These are phyloP conservation scores for Cladophialophora chaetospira DNA, from an alignment of 2,329 filamentous ascomycete species.

Conservation along the genomic window DNA sequence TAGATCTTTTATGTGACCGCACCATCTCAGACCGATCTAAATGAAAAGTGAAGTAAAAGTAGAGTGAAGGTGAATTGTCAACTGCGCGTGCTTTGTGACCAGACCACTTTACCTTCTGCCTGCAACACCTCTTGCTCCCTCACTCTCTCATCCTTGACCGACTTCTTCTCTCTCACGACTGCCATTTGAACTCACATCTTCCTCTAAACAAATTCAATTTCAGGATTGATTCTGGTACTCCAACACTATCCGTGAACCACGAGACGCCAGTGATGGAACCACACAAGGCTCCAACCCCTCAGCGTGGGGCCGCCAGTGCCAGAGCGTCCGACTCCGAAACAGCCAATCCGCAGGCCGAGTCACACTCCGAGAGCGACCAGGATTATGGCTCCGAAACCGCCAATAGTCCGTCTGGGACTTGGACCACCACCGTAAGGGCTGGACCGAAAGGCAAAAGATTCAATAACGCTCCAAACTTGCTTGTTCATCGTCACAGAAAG, in stretches of 20 bases:
- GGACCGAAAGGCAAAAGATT: not conserved
- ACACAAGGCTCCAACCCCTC: not conserved
- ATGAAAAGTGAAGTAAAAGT: slow-evolving; percentile 6
- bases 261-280: not conserved
- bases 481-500: slow-evolving; percentile 6
- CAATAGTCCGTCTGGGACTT: not conserved
- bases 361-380: not conserved
- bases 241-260: not conserved
- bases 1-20: not conserved
- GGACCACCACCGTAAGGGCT: not conserved
- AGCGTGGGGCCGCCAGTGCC: not conserved
- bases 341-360: not conserved
- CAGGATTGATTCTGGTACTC: not conserved
- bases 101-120: not conserved
- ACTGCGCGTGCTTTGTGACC: not conserved
- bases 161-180: not conserved
- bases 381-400: not conserved
- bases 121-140: not conserved
- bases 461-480: not conserved
- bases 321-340: not conserved
- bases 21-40: not conserved
- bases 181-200: not conserved
- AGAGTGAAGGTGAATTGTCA: slow-evolving; percentile 4
- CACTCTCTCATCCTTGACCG: not conserved
- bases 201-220: not conserved